Base-by-base conservation (phyloP, 1,139 yeast genomes). In the Lodderomyces jiufengensis region DNA sequence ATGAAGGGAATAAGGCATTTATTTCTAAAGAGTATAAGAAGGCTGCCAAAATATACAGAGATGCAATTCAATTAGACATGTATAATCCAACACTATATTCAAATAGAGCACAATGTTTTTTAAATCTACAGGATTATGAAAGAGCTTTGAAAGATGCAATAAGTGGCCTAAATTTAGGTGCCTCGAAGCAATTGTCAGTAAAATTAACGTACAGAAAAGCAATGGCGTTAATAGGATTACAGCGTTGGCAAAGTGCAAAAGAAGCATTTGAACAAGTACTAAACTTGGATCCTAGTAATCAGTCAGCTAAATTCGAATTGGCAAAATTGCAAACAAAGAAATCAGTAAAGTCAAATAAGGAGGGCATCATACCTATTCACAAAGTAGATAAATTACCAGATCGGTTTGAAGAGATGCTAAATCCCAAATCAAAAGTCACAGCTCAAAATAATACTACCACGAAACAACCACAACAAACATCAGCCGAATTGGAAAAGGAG, bases 21-120 rank as follows among this genome's bases (percentile, higher is more conserved):
- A 63, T 73, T 36, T 49, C 56, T 1, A 70, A 76, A 14, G 64
- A 80, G 33, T 83, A 62, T 50, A 56, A 54, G 3, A 64, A 66
- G 31, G 95, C 97, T 1, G 74, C 78, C 7, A 59, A 66, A 26
- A 59, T 72, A 3, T 90, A 90, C 55, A 61, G 82, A 3, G 75
- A 76, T 44, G 95, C 95, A 4, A 69, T 85, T 27, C 65, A 61
- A 8, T 40, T 74, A 30, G 82, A 79, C 42, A 71, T 78, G 0
- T 39, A 51, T 4, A 79, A 81, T 48, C 72, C 95, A 0, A 72
- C 83, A 4, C 65, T 86, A 5, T 83, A 75, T 54, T 80, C 95
- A 10, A 90, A 90, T 56, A 65, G 90, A 37, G 94, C 97, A 3
- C 81, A 85, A 54, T 76, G 88, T 21, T 72, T 78, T 46, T 57